Base-by-base conservation (phyloP, 768 basidiomycete genomes). In the Termitomyces sp. region DNA sequence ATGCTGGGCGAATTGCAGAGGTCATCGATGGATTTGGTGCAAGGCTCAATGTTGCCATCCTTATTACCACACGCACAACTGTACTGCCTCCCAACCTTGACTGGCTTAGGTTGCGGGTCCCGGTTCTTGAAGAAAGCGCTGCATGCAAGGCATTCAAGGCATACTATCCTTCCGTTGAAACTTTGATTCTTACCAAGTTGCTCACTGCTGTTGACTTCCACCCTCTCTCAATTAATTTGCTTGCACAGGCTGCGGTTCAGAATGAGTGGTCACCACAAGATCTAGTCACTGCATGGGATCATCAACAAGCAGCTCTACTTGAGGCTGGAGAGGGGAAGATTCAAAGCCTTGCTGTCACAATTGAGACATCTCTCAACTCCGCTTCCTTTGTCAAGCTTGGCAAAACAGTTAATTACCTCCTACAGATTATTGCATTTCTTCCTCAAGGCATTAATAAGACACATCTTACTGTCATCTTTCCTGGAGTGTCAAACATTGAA, bases 361-460 rank as follows among this genome's bases (percentile, higher is more conserved):
- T 62, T 16, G 53, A 54, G 36, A 46, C 51, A 13, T 59, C 61
- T 13, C 55, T 62, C 11, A 54, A 59, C 18, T 62, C 61, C 13
- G 56, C 58, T 20, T 62, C 58, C 20, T 5, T 62, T 3, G 3
- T 20, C 30, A 55, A 57, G n/a, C 58, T 49, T 20, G 61, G 55
- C 1, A 14, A 44, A 2, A 50, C 38, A 1, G 40, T 51, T 0
- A 47, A 33, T 16, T 41, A 54, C 11, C 20, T 44, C 11, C 5
- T 44, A 22, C 20, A 44, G 10, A 22, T 44, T 9, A 44, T 44
- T 22, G 18, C 43, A 3, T 62, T 7, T n/a, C 59, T 20, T 49
- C 57, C 43, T 22, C 43, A 44, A 22, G 43, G 43, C 1, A 44
- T 44, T 7, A 44, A 3, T 22, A 44, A 22, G 22, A 44, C 43